Evolutionary conservation across 768 basidiomycete species (phyloP).

Genomic region (Filobasidium floriforme): DNA sequence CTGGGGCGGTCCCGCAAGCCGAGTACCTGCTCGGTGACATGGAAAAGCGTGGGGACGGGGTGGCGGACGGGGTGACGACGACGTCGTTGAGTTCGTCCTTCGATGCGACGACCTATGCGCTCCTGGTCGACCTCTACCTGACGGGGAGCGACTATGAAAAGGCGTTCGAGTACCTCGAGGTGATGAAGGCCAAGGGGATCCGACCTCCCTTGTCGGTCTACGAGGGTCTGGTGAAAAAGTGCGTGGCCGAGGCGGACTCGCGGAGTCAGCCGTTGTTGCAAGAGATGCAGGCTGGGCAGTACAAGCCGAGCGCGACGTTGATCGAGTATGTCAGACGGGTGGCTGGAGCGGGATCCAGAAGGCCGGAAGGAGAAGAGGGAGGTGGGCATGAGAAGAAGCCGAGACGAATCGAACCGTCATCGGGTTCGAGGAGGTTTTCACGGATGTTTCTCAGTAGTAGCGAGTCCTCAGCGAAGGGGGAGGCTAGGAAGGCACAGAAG

Average conservation of each 20-base stretch:
- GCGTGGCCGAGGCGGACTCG: slow-evolving; percentile 54
- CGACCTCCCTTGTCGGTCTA: slow-evolving; percentile 55
- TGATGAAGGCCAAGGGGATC: slow-evolving; percentile 64
- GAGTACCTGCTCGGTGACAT: slow-evolving; percentile 62
- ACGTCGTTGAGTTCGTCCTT: slow-evolving; percentile 37
- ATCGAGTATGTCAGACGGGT: slow-evolving; percentile 1
- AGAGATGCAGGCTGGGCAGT: slow-evolving; percentile 54
- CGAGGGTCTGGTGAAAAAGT: slow-evolving; percentile 56
- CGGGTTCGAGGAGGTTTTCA: too few relatives aligned
- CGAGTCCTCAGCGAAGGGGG: too few relatives aligned
- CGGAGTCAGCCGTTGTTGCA: slow-evolving; percentile 60
- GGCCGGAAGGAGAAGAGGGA: too few relatives aligned
- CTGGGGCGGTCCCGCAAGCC: slow-evolving; percentile 60
- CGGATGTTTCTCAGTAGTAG: too few relatives aligned
- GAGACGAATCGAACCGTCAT: too few relatives aligned
- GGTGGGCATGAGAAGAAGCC: too few relatives aligned
- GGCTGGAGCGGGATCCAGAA: neutral
- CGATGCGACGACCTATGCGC: slow-evolving; percentile 58
- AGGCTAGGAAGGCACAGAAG: too few relatives aligned
- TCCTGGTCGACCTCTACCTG: slow-evolving; percentile 62
- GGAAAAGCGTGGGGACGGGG: slow-evolving; percentile 45
- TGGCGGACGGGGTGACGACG: slow-evolving; percentile 40
- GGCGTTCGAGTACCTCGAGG: slow-evolving; percentile 79
- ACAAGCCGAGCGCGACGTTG: slow-evolving; percentile 16
- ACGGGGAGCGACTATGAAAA: slow-evolving; percentile 70